Evolutionary conservation across 176 grass and related monocot genomes (phyloP), one percentile per base, ranked within the genome.

Genomic region (Carex scoparia): DNA sequence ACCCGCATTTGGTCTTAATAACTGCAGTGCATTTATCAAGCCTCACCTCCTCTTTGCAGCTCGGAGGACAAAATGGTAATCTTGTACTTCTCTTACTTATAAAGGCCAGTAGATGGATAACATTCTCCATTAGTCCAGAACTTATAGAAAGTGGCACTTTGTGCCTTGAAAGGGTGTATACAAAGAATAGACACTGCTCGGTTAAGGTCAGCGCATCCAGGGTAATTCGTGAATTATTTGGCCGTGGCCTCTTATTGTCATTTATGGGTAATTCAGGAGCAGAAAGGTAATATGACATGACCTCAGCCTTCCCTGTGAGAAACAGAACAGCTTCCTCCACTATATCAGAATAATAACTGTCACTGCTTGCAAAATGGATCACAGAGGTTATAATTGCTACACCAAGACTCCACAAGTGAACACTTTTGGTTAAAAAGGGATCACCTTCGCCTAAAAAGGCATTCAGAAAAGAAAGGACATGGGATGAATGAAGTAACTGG

Each of bases 61-160:
- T 73, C 82, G 93, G 91, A 81, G 81, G 89, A 33, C 89, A 98
- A 84, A 84, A 53, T 69, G 91, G 89, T 14, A 72, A 84, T 27
- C 67, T 89, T 55, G 84, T 38, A 89, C 8, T 76, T 85, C 89
- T 91, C 86, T 81, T 95, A 88, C 96, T 98, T 88, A 95, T 90
- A 89, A 94, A 93, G 23, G 96, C 88, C 85, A 98, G 88, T 69
- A 98, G 80, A 86, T 98, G 91, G 79, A 98, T 98, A 73, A 94
- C 79, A 79, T 79, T 90, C 57, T 92, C 90, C 85, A 89, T 89
- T 74, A 94, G 67, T 85, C 91, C 88, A 88, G 96, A 93, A 85
- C 92, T 92, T 46, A 94, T 89, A 80, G 86, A 37, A 88, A 86
- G 78, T 88, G 89, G 87, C 56, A 90, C 84, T 88, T 94, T 85